Base-by-base conservation (phyloP, 768 basidiomycete genomes). In the Tulasnella sp. region DNA sequence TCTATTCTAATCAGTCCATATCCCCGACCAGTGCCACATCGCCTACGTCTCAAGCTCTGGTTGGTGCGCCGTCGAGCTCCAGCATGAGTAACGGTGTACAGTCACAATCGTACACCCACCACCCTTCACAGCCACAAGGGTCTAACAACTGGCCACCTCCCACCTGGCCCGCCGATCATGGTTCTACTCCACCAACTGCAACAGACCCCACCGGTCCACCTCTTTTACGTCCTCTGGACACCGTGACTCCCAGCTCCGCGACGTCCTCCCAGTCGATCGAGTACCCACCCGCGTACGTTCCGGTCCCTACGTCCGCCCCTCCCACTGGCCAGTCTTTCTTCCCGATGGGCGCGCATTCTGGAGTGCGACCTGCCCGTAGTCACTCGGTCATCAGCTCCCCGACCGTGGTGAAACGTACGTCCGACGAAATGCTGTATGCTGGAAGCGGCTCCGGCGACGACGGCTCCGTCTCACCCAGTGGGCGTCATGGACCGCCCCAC, bases 331-430 rank as follows among this genome's bases (percentile, higher is more conserved):
- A n/a, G n/a, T n/a, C n/a, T n/a, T n/a, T n/a, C n/a, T n/a, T n/a
- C n/a, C n/a, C n/a, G n/a, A n/a, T n/a, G n/a, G n/a, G n/a, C n/a
- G n/a, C n/a, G n/a, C n/a, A n/a, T n/a, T n/a, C n/a, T n/a, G n/a
- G n/a, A n/a, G n/a, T 40, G 21, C 34, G 52, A 29, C 52, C 52
- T 15, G 39, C 42, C 7, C 52, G 52, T 31, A 41, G 34, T 40
- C 39, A 12, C 23, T 15, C 52, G 14, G 19, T n/a, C n/a, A n/a
- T n/a, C n/a, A n/a, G 34, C 19, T 48, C 46, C 2, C 46, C 46
- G 7, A 23, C 46, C 2, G 46, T 25, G 8, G 12, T 48, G 19
- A 48, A 48, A 29, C 46, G 46, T 17, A 29, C 46, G 19, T 25
- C 46, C 27, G 46, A 48, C 34, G 46, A 48, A 1, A 48, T 48